Percentiles rank a stretch among this genome's conserved stretches.
These are phyloP conservation scores for Cucurbita argyrosperma DNA, from an alignment of 306 rosid species.

Conservation along the genomic window DNA sequence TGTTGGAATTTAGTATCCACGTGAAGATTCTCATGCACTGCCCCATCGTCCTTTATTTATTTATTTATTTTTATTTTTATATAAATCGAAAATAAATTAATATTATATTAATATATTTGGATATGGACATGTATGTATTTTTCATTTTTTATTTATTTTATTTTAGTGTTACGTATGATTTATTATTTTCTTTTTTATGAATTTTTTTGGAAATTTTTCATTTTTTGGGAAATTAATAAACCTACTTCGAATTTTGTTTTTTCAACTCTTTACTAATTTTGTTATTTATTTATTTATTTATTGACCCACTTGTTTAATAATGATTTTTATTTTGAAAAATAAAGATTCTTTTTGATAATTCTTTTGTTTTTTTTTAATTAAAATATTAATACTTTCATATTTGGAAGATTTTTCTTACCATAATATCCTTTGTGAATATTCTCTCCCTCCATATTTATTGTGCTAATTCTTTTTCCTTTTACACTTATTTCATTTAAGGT, in stretches of 20 bases:
- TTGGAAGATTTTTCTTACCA: too few species aligned
- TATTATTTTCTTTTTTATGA: neutral
- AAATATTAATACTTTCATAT: too few species aligned
- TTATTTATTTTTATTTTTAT: neutral
- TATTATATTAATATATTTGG: neutral
- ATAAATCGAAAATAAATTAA: neutral
- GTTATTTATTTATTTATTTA: neutral
- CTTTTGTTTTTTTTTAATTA: neutral
- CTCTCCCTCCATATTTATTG: too few species aligned
- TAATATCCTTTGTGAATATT: too few species aligned
- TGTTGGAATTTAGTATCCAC: slow-evolving; percentile 6
- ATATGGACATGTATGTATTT: neutral
- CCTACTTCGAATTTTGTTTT: neutral
- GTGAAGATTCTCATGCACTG: slow-evolving; percentile 8
- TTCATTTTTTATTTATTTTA: neutral
- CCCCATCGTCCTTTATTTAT: neutral
- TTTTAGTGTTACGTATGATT: neutral
- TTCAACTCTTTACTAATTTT: neutral
- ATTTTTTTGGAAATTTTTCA: neutral
- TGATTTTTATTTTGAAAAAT: neutral
- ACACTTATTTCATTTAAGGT: too few species aligned
- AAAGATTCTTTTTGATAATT: neutral
- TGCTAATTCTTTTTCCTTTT: too few species aligned
- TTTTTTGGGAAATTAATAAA: neutral
- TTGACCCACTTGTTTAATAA: neutral